A percentile compares a stretch with the other conserved stretches of the same genome.
Conservation (phyloP, 176 grass and related monocot species). For the Olyra latifolia region DNA sequence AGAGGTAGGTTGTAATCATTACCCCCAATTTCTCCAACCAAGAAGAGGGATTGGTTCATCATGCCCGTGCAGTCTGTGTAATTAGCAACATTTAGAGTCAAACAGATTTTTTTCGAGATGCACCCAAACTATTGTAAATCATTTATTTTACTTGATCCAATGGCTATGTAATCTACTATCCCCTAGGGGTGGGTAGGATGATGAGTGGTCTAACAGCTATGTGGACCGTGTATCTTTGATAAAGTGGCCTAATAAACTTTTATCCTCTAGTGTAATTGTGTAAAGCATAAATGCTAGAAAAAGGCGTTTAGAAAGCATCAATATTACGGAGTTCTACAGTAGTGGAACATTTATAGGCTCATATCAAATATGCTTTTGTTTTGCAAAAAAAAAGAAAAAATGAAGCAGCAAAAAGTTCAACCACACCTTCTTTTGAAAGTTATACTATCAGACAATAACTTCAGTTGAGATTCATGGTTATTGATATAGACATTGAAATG, state of each 20-base stretch:
- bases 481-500: not conserved
- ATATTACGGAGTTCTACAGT: not conserved
- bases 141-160: no score
- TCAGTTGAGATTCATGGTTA: not conserved
- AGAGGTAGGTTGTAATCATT: constrained; percentile 91
- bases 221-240: no score
- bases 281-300: not conserved
- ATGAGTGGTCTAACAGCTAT: no score
- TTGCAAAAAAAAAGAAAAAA: not conserved
- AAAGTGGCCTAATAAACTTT: no score
- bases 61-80: constrained; percentile 37
- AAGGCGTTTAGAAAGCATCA: not conserved
- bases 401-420: not conserved
- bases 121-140: no score
- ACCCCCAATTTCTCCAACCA: constrained; percentile 89
- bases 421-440: constrained; percentile 9
- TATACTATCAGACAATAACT: not conserved
- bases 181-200: no score
- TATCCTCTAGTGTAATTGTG: no score
- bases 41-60: constrained; percentile 61
- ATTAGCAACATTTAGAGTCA: constrained; percentile 1
- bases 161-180: no score
- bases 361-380: not conserved
- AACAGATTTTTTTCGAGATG: no score
- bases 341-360: not conserved